phyloP scores from a whole-genome alignment of 1,284 basidiomycete genomes.

The Cutaneotrichosporon sp. region DNA sequence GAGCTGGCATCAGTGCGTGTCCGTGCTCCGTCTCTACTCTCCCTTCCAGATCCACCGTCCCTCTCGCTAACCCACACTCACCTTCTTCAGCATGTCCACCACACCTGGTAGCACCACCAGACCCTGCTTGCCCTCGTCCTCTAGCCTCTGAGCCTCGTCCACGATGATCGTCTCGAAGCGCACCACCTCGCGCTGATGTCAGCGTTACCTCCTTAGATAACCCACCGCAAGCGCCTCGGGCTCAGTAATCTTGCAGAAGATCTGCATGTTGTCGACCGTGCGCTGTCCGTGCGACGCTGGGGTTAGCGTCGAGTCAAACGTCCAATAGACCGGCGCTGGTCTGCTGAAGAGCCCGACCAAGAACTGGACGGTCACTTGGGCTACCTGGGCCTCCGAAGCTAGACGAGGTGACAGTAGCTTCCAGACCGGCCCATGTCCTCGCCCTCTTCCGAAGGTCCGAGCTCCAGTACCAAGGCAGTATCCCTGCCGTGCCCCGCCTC shows the following conservation, averaged over 20 bases:
- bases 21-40: not conserved
- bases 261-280: slow-evolving; percentile 67
- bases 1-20: slow-evolving; percentile 50
- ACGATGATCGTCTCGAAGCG: slow-evolving; percentile 52
- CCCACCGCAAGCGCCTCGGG: slow-evolving; percentile 60
- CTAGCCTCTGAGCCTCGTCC: slow-evolving; percentile 42
- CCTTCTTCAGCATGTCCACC: slow-evolving; percentile 36
- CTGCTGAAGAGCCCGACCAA: not conserved
- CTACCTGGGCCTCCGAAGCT: too few relatives aligned
- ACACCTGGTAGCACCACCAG: slow-evolving; percentile 51
- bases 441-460: too few relatives aligned
- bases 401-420: too few relatives aligned
- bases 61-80: slow-evolving; percentile 25
- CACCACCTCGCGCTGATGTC: slow-evolving; percentile 28
- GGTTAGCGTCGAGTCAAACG: not conserved
- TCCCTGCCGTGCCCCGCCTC: too few relatives aligned
- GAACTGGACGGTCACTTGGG: too few relatives aligned
- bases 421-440: too few relatives aligned
- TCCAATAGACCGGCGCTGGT: not conserved
- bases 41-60: not conserved
- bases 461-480: too few relatives aligned
- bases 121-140: slow-evolving; percentile 46
- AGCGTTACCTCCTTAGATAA: not conserved
- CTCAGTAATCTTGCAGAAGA: slow-evolving; percentile 65
- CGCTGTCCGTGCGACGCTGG: slow-evolving; percentile 72